These are phyloP conservation scores for sorghum (Sorghum bicolor) DNA, from an alignment of 176 grass and related monocot species.

Conservation along the genomic window DNA sequence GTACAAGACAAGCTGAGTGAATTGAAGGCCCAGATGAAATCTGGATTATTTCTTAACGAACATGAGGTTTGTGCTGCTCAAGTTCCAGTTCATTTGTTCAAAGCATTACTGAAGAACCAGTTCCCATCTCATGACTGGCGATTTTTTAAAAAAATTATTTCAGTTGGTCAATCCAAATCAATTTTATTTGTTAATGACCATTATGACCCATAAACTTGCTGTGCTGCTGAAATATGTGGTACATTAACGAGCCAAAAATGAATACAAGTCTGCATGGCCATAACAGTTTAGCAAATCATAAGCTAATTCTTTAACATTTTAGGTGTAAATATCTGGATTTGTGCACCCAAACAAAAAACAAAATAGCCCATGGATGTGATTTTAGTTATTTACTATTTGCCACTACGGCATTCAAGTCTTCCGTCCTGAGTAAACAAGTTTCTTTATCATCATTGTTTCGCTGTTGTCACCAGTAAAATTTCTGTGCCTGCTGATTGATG, in stretches of 20 bases:
- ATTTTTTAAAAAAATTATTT: too few species aligned
- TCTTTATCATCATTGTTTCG: constrained; percentile 9
- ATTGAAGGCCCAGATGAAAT: constrained; percentile 76
- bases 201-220: not conserved
- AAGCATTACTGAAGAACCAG: not conserved
- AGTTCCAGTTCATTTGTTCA: constrained; percentile 21
- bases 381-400: not conserved
- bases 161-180: not conserved
- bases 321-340: not conserved
- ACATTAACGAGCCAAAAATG: not conserved
- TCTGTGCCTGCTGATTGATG: not conserved
- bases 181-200: not conserved
- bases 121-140: not conserved
- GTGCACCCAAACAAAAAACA: not conserved
- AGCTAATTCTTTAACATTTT: not conserved
- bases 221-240: not conserved
- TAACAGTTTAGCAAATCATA: not conserved
- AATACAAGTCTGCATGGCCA: not conserved
- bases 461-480: not conserved
- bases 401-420: not conserved
- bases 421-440: not conserved
- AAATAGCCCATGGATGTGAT: not conserved
- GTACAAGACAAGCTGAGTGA: constrained; percentile 53
- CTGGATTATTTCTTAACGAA: constrained; percentile 52
- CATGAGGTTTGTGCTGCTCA: constrained; percentile 49